These are phyloP conservation scores for Pulveroboletus ravenelii DNA, from an alignment of 768 basidiomycete species.

Conservation along the genomic window DNA sequence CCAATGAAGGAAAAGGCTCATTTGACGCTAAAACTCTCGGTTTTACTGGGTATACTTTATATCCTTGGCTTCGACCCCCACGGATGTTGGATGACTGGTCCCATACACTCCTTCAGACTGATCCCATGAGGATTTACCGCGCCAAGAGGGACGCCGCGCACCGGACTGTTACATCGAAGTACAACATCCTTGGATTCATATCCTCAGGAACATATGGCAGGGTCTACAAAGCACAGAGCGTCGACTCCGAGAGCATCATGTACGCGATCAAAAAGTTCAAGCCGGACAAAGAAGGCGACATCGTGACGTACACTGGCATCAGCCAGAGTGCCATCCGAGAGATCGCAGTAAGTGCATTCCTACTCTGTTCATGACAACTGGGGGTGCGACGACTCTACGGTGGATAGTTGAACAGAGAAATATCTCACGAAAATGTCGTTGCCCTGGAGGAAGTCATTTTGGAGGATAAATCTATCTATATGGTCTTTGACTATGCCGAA, in stretches of 20 bases:
- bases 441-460: slow-evolving; percentile 91
- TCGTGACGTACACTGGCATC: slow-evolving; percentile 92
- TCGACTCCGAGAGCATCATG: slow-evolving; percentile 61
- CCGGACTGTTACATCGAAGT: slow-evolving; percentile 70
- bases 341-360: slow-evolving; percentile 66
- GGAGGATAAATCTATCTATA: slow-evolving; percentile 97
- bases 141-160: slow-evolving; percentile 68
- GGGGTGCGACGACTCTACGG: background rate
- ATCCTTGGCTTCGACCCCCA: background rate
- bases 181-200: slow-evolving; percentile 92
- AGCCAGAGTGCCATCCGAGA: slow-evolving; percentile 97
- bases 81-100: slow-evolving; percentile 36
- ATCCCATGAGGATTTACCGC: slow-evolving; percentile 86
- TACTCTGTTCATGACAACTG: slow-evolving; percentile 13
- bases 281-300: slow-evolving; percentile 98
- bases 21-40: too few relatives aligned
- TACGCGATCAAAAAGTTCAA: slow-evolving; percentile 99
- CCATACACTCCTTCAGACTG: slow-evolving; percentile 37
- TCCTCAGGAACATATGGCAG: slow-evolving; percentile 97
- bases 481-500: slow-evolving; percentile 99
- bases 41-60: background rate
- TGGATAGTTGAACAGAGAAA: slow-evolving; percentile 78
- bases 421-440: slow-evolving; percentile 86
- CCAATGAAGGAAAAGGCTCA: too few relatives aligned
- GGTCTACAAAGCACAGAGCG: slow-evolving; percentile 94